phyloP scores from a whole-genome alignment of 441 rosid genomes.

The Croton laevigatus region DNA sequence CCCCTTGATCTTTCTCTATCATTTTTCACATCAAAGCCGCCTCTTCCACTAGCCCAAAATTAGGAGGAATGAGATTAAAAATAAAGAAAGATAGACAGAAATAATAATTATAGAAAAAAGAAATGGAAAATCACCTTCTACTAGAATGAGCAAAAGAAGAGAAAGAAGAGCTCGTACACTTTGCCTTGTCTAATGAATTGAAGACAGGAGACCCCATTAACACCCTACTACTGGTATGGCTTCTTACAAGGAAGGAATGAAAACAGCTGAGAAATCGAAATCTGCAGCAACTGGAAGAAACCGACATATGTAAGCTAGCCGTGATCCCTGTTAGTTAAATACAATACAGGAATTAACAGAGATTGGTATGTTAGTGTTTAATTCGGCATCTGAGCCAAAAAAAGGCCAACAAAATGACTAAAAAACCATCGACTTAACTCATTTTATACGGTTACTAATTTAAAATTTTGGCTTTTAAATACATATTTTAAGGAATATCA shows the following conservation, averaged over 20 bases:
- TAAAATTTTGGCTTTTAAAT: too few species aligned
- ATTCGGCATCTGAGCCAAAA: too few species aligned
- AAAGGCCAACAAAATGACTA: too few species aligned
- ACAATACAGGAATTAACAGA: too few species aligned
- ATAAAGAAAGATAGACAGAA: neutral
- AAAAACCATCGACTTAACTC: too few species aligned
- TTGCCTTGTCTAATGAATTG: constrained; percentile 27
- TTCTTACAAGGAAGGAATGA: neutral
- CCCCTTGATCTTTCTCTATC: constrained; percentile 51
- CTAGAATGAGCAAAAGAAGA: constrained; percentile 46
- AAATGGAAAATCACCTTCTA: constrained; percentile 34
- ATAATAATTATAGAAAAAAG: neutral
- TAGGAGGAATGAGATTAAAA: neutral
- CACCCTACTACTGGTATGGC: neutral
- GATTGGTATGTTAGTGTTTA: too few species aligned
- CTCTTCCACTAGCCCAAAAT: constrained; percentile 40
- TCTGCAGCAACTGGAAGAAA: constrained; percentile 9
- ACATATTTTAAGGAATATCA: too few species aligned
- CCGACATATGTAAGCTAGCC: neutral
- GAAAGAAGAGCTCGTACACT: constrained; percentile 27
- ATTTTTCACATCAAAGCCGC: constrained; percentile 34
- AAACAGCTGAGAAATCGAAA: constrained; percentile 10
- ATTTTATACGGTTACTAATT: too few species aligned
- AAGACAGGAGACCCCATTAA: constrained; percentile 22
- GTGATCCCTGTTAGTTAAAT: too few species aligned